Evolutionary conservation across 495 filamentous ascomycete genomes (phyloP).

Genomic region (Neurospora cerealis): DNA sequence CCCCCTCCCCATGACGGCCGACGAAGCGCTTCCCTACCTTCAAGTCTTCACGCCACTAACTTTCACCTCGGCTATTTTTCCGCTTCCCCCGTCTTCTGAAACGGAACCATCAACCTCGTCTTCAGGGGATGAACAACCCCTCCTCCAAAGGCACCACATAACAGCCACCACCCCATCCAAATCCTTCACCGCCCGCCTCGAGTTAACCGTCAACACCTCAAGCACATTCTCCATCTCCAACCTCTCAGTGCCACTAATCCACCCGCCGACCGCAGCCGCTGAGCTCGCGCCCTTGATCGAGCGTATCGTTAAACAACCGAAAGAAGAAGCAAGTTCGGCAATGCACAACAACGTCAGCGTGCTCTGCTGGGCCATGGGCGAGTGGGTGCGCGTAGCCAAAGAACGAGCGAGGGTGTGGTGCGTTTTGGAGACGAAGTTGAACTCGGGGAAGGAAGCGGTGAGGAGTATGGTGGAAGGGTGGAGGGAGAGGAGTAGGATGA

Average conservation of each 20-base stretch:
- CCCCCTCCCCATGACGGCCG: conserved; percentile 38
- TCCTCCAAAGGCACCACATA: conserved; percentile 32
- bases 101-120: neutral
- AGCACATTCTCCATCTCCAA: conserved; percentile 22
- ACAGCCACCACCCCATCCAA: conserved; percentile 23
- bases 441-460: conserved; percentile 20
- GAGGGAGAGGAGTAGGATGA: conserved; percentile 12
- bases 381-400: conserved; percentile 39
- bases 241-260: conserved; percentile 32
- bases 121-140: conserved; percentile 7
- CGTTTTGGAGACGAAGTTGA: conserved; percentile 27
- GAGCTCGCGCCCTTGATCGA: conserved; percentile 36
- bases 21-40: conserved; percentile 47
- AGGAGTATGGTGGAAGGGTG: conserved; percentile 16
- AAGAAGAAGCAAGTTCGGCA: conserved; percentile 16
- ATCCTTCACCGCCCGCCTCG: conserved; percentile 33
- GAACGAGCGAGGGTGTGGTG: conserved; percentile 38
- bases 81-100: conserved; percentile 16
- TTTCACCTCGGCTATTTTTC: conserved; percentile 38
- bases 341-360: conserved; percentile 34
- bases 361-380: conserved; percentile 41
- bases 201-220: conserved; percentile 38
- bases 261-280: conserved; percentile 24
- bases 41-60: conserved; percentile 45
- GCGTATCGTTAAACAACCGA: conserved; percentile 6